These are phyloP conservation scores for Leishmania gerbilli DNA, from an alignment of 208 protist genomes.

Conservation along the genomic window DNA sequence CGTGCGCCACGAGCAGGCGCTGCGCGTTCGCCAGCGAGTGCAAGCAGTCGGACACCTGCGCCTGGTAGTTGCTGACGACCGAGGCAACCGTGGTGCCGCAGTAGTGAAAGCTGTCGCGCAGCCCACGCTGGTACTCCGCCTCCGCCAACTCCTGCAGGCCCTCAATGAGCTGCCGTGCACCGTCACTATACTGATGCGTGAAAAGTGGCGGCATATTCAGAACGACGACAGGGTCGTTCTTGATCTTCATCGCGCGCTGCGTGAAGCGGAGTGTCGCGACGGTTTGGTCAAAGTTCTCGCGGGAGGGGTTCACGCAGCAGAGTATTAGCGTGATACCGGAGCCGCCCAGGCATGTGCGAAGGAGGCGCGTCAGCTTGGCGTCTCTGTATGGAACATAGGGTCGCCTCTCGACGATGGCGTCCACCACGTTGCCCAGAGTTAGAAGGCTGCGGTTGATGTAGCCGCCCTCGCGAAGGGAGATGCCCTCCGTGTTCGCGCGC, in stretches of 20 bases:
- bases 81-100: conserved; percentile 49
- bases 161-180: conserved; percentile 48
- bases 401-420: conserved; percentile 65
- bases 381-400: conserved; percentile 88
- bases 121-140: conserved; percentile 68
- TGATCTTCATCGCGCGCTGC: conserved; percentile 89
- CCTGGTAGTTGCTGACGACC: conserved; percentile 51
- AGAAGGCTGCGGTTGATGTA: conserved; percentile 93
- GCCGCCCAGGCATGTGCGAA: conserved; percentile 84
- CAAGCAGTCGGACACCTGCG: conserved; percentile 68
- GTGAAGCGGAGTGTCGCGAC: conserved; percentile 84
- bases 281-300: conserved; percentile 90
- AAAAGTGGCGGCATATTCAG: conserved; percentile 82
- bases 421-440: conserved; percentile 90
- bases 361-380: conserved; percentile 86
- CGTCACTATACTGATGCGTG: conserved; percentile 75
- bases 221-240: conserved; percentile 87
- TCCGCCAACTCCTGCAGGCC: conserved; percentile 47
- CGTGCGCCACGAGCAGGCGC: conserved; percentile 79
- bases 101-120: conserved; percentile 77
- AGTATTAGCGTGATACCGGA: conserved; percentile 90
- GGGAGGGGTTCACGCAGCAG: conserved; percentile 87
- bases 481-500: conserved; percentile 84
- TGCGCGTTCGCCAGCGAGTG: conserved; percentile 74
- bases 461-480: conserved; percentile 58